Base-by-base conservation (phyloP, 441 rosid species). In the Syzygium malaccense region DNA sequence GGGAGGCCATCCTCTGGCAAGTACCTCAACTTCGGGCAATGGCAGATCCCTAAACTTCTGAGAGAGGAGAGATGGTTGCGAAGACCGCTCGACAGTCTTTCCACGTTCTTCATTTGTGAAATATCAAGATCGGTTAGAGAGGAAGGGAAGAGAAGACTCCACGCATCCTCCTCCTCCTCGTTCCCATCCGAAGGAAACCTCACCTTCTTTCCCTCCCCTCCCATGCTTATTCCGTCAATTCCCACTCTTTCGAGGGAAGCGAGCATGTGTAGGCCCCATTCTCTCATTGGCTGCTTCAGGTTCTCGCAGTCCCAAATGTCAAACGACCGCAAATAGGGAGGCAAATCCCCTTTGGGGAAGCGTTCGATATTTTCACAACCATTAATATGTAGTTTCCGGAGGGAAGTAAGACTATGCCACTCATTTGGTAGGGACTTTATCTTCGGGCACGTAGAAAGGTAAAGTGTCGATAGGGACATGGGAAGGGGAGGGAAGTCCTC, bases 321-420 rank as follows among this genome's bases (percentile, higher is more conserved):
- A n/a, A 62, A 8, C 18, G 4, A 28, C 4, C 8, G 4, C 66
- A 60, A 28, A 60, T 60, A 3, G 66, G 66, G 66, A 60, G 66
- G 66, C 7, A 28, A 60, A 3, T 8, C 32, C 6, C 66, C 66
- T 28, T 60, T 3, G 48, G 48, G 48, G 48, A 45, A 45, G 48
- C 2, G 7, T 45, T 45, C 1, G 48, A 45, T 58, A 58, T 58
- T 58, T 58, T 11, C 15, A 14, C 64, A 58, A 57, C 1, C 0
- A 0, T 0, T 1, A 26, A 57, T 11, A 2, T 0, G 1, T 25
- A 57, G 4, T 2, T 2, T 0, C 0, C 0, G 7, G 15, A 58
- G 64, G n/a, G 30, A 58, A 0, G 14, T 26, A 26, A 58, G 64
- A 26, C 13, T 30, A 26, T 26, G 30, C 64, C 6, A 58, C 2